These are phyloP conservation scores for Geranium brycei DNA, from an alignment of 345 rosid species.

Conservation along the genomic window DNA sequence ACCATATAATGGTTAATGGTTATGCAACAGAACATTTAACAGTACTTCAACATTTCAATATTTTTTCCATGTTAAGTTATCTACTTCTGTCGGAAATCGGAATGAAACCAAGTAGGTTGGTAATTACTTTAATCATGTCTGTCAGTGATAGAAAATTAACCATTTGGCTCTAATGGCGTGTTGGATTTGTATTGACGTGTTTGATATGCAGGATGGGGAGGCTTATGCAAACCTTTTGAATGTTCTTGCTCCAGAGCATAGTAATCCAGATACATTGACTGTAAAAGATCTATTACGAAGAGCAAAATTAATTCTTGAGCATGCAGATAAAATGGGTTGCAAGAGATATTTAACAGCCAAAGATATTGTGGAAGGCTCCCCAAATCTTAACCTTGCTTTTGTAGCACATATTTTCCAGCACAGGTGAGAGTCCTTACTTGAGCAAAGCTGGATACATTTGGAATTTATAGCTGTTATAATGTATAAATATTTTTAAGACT, in stretches of 20 bases:
- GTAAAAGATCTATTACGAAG: constrained; percentile 46
- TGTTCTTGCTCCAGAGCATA: constrained; percentile 82
- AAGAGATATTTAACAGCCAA: constrained; percentile 89
- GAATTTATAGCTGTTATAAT: too few species aligned
- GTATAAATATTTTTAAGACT: too few species aligned
- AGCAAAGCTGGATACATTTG: too few species aligned
- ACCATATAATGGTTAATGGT: too few species aligned
- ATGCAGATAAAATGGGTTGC: constrained; percentile 97
- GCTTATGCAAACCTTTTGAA: constrained; percentile 90
- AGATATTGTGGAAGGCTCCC: constrained; percentile 93
- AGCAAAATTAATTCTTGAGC: constrained; percentile 85
- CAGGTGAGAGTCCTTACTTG: constrained; percentile 37
- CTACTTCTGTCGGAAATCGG: background rate
- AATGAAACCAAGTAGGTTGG: background rate
- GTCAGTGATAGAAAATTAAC: too few species aligned
- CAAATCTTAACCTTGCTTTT: constrained; percentile 94
- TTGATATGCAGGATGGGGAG: constrained; percentile 72
- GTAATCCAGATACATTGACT: constrained; percentile 44
- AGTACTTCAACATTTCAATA: background rate
- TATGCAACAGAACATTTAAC: too few species aligned
- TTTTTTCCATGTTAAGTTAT: background rate
- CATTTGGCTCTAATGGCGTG: background rate
- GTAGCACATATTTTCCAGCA: constrained; percentile 97
- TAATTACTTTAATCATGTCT: background rate
- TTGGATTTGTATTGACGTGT: constrained; percentile 1